Conservation (phyloP, 495 filamentous ascomycete genomes). For the Talaromyces proteolyticus region DNA sequence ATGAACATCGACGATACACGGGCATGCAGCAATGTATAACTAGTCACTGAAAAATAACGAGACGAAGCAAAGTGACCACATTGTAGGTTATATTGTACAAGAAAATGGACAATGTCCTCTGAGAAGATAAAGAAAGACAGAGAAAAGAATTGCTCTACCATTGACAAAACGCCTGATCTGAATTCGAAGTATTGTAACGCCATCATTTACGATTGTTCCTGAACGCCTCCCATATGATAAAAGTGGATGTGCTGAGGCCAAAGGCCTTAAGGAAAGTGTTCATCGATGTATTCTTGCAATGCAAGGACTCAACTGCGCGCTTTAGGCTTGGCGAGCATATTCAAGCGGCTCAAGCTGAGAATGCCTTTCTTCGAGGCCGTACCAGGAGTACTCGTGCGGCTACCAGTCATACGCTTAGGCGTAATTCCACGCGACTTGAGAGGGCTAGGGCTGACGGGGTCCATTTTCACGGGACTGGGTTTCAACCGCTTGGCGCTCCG, state of each 20-base stretch:
- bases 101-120: too few relatives aligned
- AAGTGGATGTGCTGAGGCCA: too few relatives aligned
- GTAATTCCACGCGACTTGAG: constrained; percentile 30
- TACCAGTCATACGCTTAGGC: constrained; percentile 22
- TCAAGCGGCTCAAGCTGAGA: constrained; percentile 43
- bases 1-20: too few relatives aligned
- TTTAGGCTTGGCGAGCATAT: constrained; percentile 48
- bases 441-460: constrained; percentile 29
- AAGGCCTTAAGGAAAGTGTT: too few relatives aligned
- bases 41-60: not conserved
- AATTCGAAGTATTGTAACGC: too few relatives aligned
- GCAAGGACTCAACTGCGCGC: constrained; percentile 24
- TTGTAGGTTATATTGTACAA: not conserved
- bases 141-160: too few relatives aligned
- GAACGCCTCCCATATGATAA: not conserved
- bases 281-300: too few relatives aligned
- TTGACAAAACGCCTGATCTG: too few relatives aligned
- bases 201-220: too few relatives aligned
- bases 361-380: constrained; percentile 26
- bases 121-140: too few relatives aligned
- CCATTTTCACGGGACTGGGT: constrained; percentile 30
- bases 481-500: constrained; percentile 39
- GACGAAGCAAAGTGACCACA: constrained; percentile 4
- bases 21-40: too few relatives aligned
- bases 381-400: constrained; percentile 29